Base-by-base conservation (phyloP, 331 rosid species). In the Malus hybrid region DNA sequence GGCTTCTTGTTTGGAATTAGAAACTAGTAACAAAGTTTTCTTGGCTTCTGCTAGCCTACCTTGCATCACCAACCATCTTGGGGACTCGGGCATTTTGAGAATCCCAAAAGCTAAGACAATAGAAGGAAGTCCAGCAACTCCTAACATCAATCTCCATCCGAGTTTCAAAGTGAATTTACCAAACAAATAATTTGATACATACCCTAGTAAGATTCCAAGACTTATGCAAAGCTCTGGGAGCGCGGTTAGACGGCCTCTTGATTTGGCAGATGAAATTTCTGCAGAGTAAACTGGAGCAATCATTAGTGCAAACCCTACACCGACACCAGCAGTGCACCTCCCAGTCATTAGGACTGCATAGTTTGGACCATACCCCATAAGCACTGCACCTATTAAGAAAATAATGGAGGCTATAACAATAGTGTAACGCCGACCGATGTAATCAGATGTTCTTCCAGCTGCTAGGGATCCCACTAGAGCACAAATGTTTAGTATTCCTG, bases 121-220 rank as follows among this genome's bases (percentile, higher is more conserved):
- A 1, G 97, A 90, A 65, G 98, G 98, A 46, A 86, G 7, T 4
- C 88, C 96, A 1, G 96, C 96, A 19, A 91, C 14, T 6, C 97
- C 97, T 7, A 91, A 83, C 98, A 93, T 93, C 65, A 93, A 0
- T 67, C 98, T 86, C 98, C 96, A 93, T 4, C 97, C 98, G 34
- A 93, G 76, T n/a, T 63, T 75, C 81, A 88, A 62, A 0, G 44
- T 6, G 22, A 93, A 69, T 50, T 84, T 85, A 0, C 90, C 91
- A 9, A 93, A 83, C 0, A 81, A 28, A 65, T 72, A 91, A 60
- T 93, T 93, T 2, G 90, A 62, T 2, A 93, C 12, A 18, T 93
- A 93, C 6, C 98, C 97, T 0, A 76, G 6, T 9, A 90, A 80
- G 71, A 93, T 91, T 1, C 98, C 98, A 55, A 93, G 20, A 29